Base-by-base conservation (phyloP, 345 rosid genomes). In the Ceriops zippeliana region DNA sequence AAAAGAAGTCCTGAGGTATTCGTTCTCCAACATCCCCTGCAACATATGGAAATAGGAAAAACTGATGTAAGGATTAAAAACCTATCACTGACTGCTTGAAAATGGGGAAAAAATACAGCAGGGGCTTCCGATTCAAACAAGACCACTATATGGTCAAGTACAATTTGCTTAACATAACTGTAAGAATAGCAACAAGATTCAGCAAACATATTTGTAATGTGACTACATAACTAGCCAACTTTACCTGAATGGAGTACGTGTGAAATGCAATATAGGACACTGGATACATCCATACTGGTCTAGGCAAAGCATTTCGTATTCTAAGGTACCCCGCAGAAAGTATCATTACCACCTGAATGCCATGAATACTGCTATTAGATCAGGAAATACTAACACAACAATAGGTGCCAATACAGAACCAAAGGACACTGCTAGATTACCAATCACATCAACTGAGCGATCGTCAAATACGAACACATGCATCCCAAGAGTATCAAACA, bases 241-340 rank as follows among this genome's bases (percentile, higher is more conserved):
- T 75, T 77, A 82, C 99, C 98, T 90, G 86, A 65, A 96, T 89
- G 38, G 96, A 89, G 76, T 88, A 92, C 26, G 92, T 87, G 78
- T 96, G 99, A 76, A 92, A 92, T 2, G 98, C 86, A 58, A 92
- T 72, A 74, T 90, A 92, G 22, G 98, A 87, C 4, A 96, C 62
- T n/a, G 99, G 99, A 81, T 89, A 96, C 31, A 70, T 89, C 99
- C 99, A 96, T 27, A 96, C 64, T 0, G 96, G 92, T 63, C 84
- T 70, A 2, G 99, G 98, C 82, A 96, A 69, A 31, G 89, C 96
- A 78, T 70, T 87, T 53, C 90, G 90, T 77, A 90, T 84, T 81
- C 98, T 84, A 76, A 91, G 89, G 79, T 90, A 93, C 38, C 98
- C 99, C 20, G 99, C 98, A 9, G 98, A 73, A 61, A 96, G 98